Conservation (phyloP, 805 yeast species). For the Kuraishia floccosa region DNA sequence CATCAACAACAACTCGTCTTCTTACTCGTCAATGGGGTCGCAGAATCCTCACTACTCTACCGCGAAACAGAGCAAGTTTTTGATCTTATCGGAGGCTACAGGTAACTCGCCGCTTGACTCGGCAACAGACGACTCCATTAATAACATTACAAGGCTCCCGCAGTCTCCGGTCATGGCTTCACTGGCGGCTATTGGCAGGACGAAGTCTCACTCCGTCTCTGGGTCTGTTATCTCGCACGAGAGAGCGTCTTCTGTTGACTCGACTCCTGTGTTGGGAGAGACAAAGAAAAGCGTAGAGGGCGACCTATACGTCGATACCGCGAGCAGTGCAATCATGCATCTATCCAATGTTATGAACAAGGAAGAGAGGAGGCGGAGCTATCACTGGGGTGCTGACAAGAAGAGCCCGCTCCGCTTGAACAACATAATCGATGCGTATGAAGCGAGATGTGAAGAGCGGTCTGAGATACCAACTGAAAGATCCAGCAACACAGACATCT, state of each 20-base stretch:
- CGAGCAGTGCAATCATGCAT: constrained; percentile 10
- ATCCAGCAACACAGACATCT: constrained; percentile 3
- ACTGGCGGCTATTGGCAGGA: too few relatives aligned
- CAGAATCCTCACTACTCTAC: too few relatives aligned
- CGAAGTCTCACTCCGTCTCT: constrained; percentile 10
- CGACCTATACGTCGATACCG: constrained; percentile 6
- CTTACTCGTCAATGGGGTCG: too few relatives aligned
- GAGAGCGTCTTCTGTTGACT: constrained; percentile 19
- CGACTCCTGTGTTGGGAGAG: constrained; percentile 6
- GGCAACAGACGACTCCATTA: too few relatives aligned
- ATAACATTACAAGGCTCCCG: too few relatives aligned
- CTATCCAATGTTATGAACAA: constrained; percentile 9
- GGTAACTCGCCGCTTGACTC: too few relatives aligned
- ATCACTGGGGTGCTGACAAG: background rate
- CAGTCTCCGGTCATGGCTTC: too few relatives aligned
- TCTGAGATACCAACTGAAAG: constrained; percentile 9
- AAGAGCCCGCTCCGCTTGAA: background rate
- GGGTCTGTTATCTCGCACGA: constrained; percentile 16
- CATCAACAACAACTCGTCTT: too few relatives aligned
- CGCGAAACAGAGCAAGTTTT: too few relatives aligned
- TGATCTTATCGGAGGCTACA: too few relatives aligned
- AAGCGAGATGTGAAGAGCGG: too few relatives aligned
- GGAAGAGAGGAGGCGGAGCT: constrained; percentile 1
- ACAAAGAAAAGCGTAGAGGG: constrained; percentile 12
- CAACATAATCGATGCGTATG: too few relatives aligned